Percentiles rank a stretch among this genome's conserved stretches.
These are phyloP conservation scores for Candida parachauliodes DNA, from an alignment of 805 yeast genomes.

Conservation along the genomic window DNA sequence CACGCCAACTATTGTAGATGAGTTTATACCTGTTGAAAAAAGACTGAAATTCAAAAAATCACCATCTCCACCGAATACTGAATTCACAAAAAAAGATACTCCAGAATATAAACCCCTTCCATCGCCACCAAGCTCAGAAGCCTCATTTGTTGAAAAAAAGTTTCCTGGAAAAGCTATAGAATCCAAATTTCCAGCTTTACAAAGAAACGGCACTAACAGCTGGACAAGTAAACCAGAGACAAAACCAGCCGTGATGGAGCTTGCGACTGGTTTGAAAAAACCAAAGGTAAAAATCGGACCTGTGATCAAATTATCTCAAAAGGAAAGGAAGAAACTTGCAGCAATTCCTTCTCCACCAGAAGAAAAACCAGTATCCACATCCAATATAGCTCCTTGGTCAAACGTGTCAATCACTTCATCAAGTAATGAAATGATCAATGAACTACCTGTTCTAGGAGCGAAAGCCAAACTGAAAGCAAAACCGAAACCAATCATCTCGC, in stretches of 20 bases:
- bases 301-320: conserved; percentile 50
- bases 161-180: too few species aligned
- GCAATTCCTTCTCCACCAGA: conserved; percentile 8
- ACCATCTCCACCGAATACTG: conserved; percentile 11
- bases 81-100: not conserved
- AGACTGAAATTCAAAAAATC: conserved; percentile 13
- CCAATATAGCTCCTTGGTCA: conserved; percentile 13
- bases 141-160: too few species aligned
- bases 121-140: not conserved
- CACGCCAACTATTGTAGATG: conserved; percentile 7
- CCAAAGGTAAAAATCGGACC: conserved; percentile 32
- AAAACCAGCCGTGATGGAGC: not conserved
- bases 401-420: not conserved
- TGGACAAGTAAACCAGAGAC: conserved; percentile 20
- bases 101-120: not conserved
- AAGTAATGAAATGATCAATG: conserved; percentile 4
- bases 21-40: conserved; percentile 25
- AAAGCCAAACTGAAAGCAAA: conserved; percentile 3
- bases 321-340: conserved; percentile 49
- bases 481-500: conserved; percentile 21
- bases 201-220: conserved; percentile 17
- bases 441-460: conserved; percentile 20
- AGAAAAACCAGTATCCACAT: conserved; percentile 1
- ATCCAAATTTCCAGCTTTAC: conserved; percentile 2
- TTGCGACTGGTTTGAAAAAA: too few species aligned